Evolutionary conservation across 192 early-diverging fungal species (phyloP), one percentile per base, ranked within the genome.

Genomic region (Lobulomyces angularis): DNA sequence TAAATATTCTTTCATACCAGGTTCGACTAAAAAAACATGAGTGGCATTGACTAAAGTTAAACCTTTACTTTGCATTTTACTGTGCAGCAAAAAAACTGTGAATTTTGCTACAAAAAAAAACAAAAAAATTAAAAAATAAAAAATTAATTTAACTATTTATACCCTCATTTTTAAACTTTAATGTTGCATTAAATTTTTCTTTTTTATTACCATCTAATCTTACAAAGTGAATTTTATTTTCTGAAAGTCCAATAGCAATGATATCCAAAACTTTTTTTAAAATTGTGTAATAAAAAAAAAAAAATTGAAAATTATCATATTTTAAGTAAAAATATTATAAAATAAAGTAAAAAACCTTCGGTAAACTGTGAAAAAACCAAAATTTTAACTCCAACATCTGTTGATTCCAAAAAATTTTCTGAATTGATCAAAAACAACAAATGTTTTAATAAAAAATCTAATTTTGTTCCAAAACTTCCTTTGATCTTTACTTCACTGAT

Each of bases 291-390:
- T n/a, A n/a, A n/a, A n/a, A n/a, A n/a, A n/a, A n/a, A n/a, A n/a
- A n/a, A n/a, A n/a, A n/a, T n/a, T n/a, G n/a, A n/a, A n/a, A n/a
- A n/a, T n/a, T n/a, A n/a, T n/a, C n/a, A n/a, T n/a, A n/a, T n/a
- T n/a, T n/a, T n/a, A n/a, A n/a, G n/a, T n/a, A n/a, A n/a, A n/a
- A n/a, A n/a, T n/a, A n/a, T n/a, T n/a, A n/a, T n/a, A n/a, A n/a
- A n/a, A n/a, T n/a, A n/a, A n/a, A n/a, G n/a, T n/a, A n/a, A n/a
- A n/a, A n/a, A n/a, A n/a, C n/a, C n/a, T n/a, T n/a, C n/a, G n/a
- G n/a, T n/a, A n/a, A 66, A 74, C 30, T 74, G 71, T 14, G 64
- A 67, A 46, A 74, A 74, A 17, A 70, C 21, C n/a, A 72, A 41
- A 3, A 40, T 29, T 45, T 67, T 67, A 22, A 55, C 46, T 0